These are phyloP conservation scores for Lachnellula occidentalis DNA, from an alignment of 2,329 filamentous ascomycete species.

Conservation along the genomic window DNA sequence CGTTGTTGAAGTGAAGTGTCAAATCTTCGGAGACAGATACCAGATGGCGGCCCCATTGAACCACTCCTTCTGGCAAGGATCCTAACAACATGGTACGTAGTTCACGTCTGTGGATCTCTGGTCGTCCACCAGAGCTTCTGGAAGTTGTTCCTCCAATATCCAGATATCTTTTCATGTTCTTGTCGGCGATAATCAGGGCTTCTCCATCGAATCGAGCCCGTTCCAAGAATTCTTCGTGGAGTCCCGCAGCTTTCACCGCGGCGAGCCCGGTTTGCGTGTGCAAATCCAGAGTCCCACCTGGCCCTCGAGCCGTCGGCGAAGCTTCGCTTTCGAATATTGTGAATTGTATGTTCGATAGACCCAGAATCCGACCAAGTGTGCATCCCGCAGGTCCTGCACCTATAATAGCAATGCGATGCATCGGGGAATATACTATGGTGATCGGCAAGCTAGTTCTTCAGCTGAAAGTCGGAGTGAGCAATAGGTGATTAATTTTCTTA, in stretches of 20 bases:
- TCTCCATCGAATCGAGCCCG: conserved; percentile 27
- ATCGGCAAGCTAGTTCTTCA: background rate
- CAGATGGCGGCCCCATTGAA: conserved; percentile 11
- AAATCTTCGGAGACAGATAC: conserved; percentile 3
- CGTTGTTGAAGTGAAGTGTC: conserved; percentile 8
- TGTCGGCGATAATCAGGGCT: conserved; percentile 35
- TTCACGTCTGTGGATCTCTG: conserved; percentile 15
- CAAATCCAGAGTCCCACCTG: conserved; percentile 44
- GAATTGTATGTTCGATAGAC: background rate
- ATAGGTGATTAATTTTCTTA: too few species aligned
- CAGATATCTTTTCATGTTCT: conserved; percentile 33
- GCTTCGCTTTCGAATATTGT: conserved; percentile 18
- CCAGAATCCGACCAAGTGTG: conserved; percentile 16
- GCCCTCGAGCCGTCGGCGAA: conserved; percentile 7
- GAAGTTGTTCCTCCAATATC: conserved; percentile 15
- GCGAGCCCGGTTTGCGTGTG: conserved; percentile 41
- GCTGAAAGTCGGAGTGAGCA: background rate
- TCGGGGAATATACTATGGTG: background rate
- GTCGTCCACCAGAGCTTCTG: conserved; percentile 9
- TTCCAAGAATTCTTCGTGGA: conserved; percentile 39
- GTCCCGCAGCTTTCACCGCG: conserved; percentile 40
- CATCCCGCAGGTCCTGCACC: conserved; percentile 18
- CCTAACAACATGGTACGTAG: conserved; percentile 12
- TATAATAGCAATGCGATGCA: conserved; percentile 14
- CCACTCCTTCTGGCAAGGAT: conserved; percentile 1